These are phyloP conservation scores for Vitis hybrid DNA, from an alignment of 177 flowering plant species.

Conservation along the genomic window DNA sequence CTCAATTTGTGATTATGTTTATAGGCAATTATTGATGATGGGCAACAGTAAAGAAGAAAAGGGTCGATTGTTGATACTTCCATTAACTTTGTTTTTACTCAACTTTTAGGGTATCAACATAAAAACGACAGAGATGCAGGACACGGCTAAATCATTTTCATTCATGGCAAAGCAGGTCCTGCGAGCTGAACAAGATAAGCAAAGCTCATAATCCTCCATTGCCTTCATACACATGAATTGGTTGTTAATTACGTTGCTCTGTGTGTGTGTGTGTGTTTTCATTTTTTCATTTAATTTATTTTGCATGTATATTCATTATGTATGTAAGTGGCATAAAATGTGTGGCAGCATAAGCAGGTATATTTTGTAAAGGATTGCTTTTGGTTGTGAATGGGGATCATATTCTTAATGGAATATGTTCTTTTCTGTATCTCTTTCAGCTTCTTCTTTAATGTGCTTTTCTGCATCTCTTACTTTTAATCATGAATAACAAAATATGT, in stretches of 20 bases:
- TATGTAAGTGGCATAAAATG: neutral
- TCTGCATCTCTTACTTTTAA: too few species aligned
- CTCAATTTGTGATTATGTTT: too few species aligned
- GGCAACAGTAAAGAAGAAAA: neutral
- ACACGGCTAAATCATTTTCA: slow-evolving; percentile 78
- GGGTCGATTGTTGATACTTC: too few species aligned
- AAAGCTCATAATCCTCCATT: slow-evolving; percentile 15
- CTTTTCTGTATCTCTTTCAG: too few species aligned
- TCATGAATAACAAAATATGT: too few species aligned
- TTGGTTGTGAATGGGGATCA: neutral
- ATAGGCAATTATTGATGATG: neutral
- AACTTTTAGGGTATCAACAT: slow-evolving; percentile 61
- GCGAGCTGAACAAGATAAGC: slow-evolving; percentile 47
- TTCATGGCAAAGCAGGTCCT: slow-evolving; percentile 72
- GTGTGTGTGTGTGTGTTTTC: neutral
- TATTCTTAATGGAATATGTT: too few species aligned
- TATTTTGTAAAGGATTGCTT: neutral
- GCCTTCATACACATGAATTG: neutral
- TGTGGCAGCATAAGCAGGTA: neutral
- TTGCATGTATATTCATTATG: neutral
- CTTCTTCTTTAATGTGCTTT: too few species aligned
- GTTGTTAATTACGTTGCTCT: neutral
- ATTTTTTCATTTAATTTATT: neutral
- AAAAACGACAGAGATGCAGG: slow-evolving; percentile 74
- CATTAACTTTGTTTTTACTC: neutral